Evolutionary conservation across 345 rosid genomes (phyloP), one percentile per base, ranked within the genome.

Genomic region (Viola odorata): DNA sequence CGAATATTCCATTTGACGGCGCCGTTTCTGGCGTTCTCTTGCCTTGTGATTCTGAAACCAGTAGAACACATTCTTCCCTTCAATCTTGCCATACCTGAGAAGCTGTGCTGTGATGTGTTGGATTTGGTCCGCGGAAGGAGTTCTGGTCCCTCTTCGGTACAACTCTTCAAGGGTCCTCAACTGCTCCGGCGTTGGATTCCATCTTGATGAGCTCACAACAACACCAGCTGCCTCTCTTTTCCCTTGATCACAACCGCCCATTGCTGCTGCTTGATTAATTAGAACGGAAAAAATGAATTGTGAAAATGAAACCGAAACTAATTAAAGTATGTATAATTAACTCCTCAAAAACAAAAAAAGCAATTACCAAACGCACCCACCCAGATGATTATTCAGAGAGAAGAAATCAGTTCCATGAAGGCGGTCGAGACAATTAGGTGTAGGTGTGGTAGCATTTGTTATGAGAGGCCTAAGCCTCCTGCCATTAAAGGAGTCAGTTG

Each of bases 21-120:
- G 84, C 0, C 92, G 85, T 69, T 86, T 88, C 58, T 83, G 96
- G 15, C 96, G 79, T 47, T 91, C 96, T 38, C 98, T 80, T 5
- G 98, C 96, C 81, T 92, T 92, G 72, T 92, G 98, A 68, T 92
- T 92, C 66, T 92, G 98, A 57, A 92, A 92, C 98, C 98, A 91
- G 75, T 91, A 91, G 69, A 91, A 91, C 32, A 91, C 96, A 58
- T 91, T 91, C 71, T 91, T 91, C 40, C 98, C 98, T 84, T 91
- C 98, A 7, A 91, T 91, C 80, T 85, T 91, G 0, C 98, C 98
- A 55, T 81, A 91, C 5, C 94, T 70, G 9, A 91, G 80, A 23
- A 92, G 91, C 79, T 89, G 96, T 7, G 85, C 74, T 1, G 98
- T 87, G 48, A 92, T 92, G 58, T 84, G 85, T 69, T 92, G 96